Evolutionary conservation across 257 asterid genomes (phyloP), one percentile per base, ranked within the genome.

Genomic region (Catharanthus roseus): DNA sequence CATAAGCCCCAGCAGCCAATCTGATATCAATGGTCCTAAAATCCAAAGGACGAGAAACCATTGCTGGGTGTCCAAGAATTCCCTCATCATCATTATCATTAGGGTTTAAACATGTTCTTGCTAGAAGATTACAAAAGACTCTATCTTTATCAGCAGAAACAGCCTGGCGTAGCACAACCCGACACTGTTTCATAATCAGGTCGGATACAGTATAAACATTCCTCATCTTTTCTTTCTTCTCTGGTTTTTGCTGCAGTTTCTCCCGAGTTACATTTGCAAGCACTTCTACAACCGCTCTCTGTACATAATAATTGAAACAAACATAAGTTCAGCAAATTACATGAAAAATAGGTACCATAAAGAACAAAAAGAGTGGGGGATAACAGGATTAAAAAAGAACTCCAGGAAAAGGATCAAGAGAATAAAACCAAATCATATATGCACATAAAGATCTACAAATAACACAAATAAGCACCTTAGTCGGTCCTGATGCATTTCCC

Each of bases 401-500:
- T 31, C 4, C 28, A 39, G 26, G 5, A 21, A 47, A 19, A 65
- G 54, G 68, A 65, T 64, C 24, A 60, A 13, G 49, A 31, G 36
- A 24, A 26, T 47, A 41, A 72, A 62, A 23, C 34, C 41, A 71
- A 66, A 50, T 38, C 63, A 61, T 26, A 16, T 45, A 28, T 23
- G n/a, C 31, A 47, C 54, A 71, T 49, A 61, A 53, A 73, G 68
- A 74, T 53, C 3, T 10, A 69, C 51, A 64, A 3, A 38, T 28
- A 70, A 51, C 49, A 60, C 36, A 42, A 70, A 47, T 65, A 62
- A 77, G 75, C 80, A 93, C 99, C 99, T 95, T 95, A 66, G 99
- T 95, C 34, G 99, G 99, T 57, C 97, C 99, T 12, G 99, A 89
- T 70, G 99, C 99, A 78, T 95, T 95, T 61, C 99, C 97, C 81